Evolutionary conservation across 2,329 filamentous ascomycete genomes (phyloP).

Genomic region (Aspergillus neotritici): DNA sequence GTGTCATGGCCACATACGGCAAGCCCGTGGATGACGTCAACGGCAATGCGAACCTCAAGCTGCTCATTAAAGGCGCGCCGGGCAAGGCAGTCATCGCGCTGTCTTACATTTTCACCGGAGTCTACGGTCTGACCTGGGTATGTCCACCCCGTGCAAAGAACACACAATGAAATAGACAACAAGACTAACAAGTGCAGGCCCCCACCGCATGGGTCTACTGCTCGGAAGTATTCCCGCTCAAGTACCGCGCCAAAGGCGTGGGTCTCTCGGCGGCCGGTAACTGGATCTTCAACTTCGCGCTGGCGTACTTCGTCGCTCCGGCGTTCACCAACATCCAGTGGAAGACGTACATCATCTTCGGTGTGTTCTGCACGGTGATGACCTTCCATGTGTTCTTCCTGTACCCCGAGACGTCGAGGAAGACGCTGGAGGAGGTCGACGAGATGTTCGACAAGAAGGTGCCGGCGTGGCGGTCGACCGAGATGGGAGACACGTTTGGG

Average conservation of each 20-base stretch:
- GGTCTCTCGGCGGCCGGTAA: conserved; percentile 56
- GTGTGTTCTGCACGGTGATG: conserved; percentile 63
- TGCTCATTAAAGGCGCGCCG: conserved; percentile 45
- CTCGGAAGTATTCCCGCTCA: conserved; percentile 59
- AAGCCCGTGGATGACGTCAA: conserved; percentile 42
- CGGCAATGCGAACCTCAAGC: conserved; percentile 43
- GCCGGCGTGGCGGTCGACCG: conserved; percentile 27
- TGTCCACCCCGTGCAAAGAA: conserved; percentile 29
- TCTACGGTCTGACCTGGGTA: conserved; percentile 36
- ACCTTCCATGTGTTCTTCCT: conserved; percentile 63
- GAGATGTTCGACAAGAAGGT: conserved; percentile 53
- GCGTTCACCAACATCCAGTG: conserved; percentile 55
- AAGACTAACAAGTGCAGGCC: conserved; percentile 33
- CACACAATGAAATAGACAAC: neutral
- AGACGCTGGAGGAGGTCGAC: conserved; percentile 70
- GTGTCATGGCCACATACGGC: conserved; percentile 47
- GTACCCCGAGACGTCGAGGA: conserved; percentile 64
- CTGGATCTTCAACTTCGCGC: conserved; percentile 57
- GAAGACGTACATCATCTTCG: conserved; percentile 70
- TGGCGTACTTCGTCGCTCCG: conserved; percentile 53
- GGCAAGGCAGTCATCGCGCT: conserved; percentile 59
- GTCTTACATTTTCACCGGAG: conserved; percentile 49
- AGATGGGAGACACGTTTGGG: conserved; percentile 20
- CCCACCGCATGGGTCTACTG: conserved; percentile 56
- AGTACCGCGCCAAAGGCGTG: conserved; percentile 60